Conservation (phyloP, 345 rosid genomes). For the Luvunga scandens region DNA sequence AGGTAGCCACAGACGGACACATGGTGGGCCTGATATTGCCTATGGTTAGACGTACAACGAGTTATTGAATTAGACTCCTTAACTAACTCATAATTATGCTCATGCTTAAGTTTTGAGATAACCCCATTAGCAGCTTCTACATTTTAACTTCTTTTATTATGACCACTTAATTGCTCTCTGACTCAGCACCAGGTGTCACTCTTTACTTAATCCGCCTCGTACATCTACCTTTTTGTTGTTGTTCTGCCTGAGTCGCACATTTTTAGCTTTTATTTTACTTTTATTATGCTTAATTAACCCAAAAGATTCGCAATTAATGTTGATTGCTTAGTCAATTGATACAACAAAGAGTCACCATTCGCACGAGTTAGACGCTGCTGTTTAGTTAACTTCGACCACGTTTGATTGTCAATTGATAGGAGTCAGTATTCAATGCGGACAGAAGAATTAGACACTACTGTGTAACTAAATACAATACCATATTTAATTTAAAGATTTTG, state of each 20-base stretch:
- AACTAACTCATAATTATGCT: constrained; percentile 49
- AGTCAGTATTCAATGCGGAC: no score
- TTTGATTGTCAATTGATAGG: no score
- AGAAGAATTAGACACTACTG: no score
- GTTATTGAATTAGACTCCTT: constrained; percentile 35
- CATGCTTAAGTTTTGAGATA: constrained; percentile 22
- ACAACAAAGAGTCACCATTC: background rate
- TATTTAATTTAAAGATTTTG: no score
- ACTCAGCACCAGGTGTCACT: constrained; percentile 15
- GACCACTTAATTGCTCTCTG: constrained; percentile 24
- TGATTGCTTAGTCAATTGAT: background rate
- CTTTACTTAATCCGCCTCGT: background rate
- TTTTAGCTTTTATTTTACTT: background rate
- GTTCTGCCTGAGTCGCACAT: background rate
- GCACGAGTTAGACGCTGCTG: no score
- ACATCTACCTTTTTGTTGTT: background rate
- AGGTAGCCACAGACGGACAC: no score
- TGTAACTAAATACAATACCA: no score
- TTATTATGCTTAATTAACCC: background rate
- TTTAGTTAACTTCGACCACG: no score
- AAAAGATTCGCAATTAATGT: background rate
- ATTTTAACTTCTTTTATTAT: background rate
- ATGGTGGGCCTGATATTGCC: constrained; percentile 42
- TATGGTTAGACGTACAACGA: constrained; percentile 21
- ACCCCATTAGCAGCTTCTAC: constrained; percentile 26